A percentile compares a stretch with the other conserved stretches of the same genome.
Conservation (phyloP, 2,329 filamentous ascomycete species). For the Purpureocillium lavendulum region DNA sequence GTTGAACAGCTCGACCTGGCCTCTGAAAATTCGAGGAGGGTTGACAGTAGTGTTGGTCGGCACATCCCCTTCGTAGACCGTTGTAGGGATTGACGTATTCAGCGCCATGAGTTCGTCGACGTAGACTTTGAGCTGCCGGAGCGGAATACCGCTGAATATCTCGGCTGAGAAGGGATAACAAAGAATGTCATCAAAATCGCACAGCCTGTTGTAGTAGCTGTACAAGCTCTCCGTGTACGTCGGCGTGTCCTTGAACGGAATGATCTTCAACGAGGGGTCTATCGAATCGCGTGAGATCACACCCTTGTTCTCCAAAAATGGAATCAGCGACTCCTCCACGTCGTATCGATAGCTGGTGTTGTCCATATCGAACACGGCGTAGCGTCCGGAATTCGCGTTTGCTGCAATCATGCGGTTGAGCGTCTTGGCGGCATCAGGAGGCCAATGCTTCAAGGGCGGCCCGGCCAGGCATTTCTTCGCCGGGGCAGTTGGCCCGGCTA, state of each 20-base stretch:
- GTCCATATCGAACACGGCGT: conserved; percentile 35
- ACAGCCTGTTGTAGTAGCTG: conserved; percentile 36
- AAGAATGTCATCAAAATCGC: conserved; percentile 29
- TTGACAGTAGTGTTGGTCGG: conserved; percentile 17
- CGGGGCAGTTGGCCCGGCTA: not conserved
- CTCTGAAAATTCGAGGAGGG: conserved; percentile 27
- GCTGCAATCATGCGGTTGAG: conserved; percentile 26
- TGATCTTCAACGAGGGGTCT: conserved; percentile 28
- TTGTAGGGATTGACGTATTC: conserved; percentile 24
- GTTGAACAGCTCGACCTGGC: conserved; percentile 33
- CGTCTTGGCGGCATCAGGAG: conserved; percentile 21
- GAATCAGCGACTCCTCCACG: conserved; percentile 32
- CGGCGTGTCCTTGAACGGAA: conserved; percentile 31
- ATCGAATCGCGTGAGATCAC: conserved; percentile 30
- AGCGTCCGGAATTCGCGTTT: conserved; percentile 27
- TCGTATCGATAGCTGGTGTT: conserved; percentile 34
- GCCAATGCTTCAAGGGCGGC: conserved; percentile 22
- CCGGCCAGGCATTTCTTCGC: not conserved
- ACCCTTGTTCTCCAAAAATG: conserved; percentile 31
- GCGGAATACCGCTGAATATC: conserved; percentile 29
- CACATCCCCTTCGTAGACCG: conserved; percentile 25
- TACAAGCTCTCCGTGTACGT: conserved; percentile 30
- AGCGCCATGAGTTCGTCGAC: conserved; percentile 38
- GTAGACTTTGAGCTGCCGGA: conserved; percentile 35
- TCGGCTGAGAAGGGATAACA: conserved; percentile 35